Base-by-base conservation (phyloP, 2,329 filamentous ascomycete genomes). In the Simplicillium sp. region DNA sequence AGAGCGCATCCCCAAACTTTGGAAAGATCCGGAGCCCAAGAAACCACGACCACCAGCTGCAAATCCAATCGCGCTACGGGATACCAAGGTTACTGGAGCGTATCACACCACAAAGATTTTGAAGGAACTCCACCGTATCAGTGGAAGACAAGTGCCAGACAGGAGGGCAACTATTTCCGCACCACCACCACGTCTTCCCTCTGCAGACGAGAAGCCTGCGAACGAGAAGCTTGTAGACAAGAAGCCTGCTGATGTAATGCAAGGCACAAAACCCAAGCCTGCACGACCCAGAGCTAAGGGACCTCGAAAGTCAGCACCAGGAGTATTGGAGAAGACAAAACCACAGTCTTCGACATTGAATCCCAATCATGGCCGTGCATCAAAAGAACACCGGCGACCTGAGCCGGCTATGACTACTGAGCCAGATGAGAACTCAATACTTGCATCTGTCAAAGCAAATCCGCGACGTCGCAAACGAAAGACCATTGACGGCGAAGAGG, bases 1-100 rank as follows among this genome's bases (percentile, higher is more conserved):
- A 45, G 59, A 62, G 38, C 71, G 75, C 40, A 70, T 80, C 42
- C 73, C 77, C 2, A 68, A 71, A 37, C 61, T 83, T 4, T 83
- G 78, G 77, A 59, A 75, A 42, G 69, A 70, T 0, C 66, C 68
- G 0, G 66, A 70, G 37, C 66, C 63, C 25, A 55, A 57, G 40
- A 62, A 59, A 31, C 58, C 60, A 2, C 48, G 55, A 4, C 49
- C 57, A 5, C 49, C 56, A 3, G 50, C 59, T 2, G 57, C 55
- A 32, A 60, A 67, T 13, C 67, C 69, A 1, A 59, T 61, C 4
- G 64, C 67, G 3, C 47, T 66, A 25, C 66, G 67, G 6, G 69
- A 73, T 39, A 65, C 70, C 42, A 69, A 63, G 44, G 55, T 53
- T 11, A 68, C 66, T 17, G 68, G 59, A 0, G 70, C 67, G 0